Evolutionary conservation across 805 yeast genomes (phyloP), one percentile per base, ranked within the genome.

Genomic region (Huiozyma naganishii): DNA sequence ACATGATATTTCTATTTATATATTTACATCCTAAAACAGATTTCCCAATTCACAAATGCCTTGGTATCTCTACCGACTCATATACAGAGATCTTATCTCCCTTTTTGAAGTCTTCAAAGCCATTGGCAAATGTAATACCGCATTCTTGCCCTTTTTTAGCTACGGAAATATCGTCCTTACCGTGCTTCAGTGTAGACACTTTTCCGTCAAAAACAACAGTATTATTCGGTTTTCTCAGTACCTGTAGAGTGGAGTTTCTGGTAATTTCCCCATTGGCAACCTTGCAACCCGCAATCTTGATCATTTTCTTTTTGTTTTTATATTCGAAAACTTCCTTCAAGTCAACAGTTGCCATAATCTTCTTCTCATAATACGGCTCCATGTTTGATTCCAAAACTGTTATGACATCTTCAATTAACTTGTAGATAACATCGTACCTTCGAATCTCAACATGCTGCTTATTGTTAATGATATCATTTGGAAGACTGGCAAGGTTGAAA

Each of bases 131-230:
- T 0, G 86, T 67, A 27, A 90, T 59, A 42, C 98, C 98, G 69
- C 97, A 92, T 53, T 92, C 98, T 29, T 74, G 74, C 29, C 95
- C 97, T 64, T 85, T 89, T 45, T 76, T 76, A 7, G 84, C 85
- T 54, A 83, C 90, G 1, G 65, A 51, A 5, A 81, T 83, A 51
- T 85, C 94, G 38, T 85, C 89, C 59, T 86, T 87, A 42, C 78
- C 79, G 48, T 83, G 85, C 64, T 85, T 88, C 61, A 92, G 71
- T 6, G 90, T 79, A 2, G 80, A 74, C 6, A 92, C 59, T 8
- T 66, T 65, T 1, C 95, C 96, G 36, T 71, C 66, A 44, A 64
- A 76, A 7, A 61, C 48, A 1, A 54, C 39, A 6, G 76, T 60
- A 12, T 70, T 70, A 32, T 69, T 67, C 5, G 52, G 44, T 3